These are phyloP conservation scores for Coprinopsis marcescibilis DNA, from an alignment of 768 basidiomycete species.

Conservation along the genomic window DNA sequence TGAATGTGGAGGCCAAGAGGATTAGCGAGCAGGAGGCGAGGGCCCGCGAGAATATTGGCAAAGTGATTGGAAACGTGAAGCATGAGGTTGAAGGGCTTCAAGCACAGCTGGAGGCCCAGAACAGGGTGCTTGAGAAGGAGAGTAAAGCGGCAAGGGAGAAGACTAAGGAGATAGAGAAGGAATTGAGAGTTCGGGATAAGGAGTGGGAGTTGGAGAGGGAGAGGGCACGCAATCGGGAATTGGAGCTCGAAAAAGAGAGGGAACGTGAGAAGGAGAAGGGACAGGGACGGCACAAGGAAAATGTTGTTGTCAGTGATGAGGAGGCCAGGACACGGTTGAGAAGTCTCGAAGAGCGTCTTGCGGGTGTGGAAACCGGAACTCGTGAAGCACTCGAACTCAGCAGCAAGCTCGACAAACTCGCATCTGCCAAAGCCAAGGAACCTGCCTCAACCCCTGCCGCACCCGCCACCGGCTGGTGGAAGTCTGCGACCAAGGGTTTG, in stretches of 20 bases:
- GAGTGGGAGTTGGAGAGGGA: too few species aligned
- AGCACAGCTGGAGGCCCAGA: constrained; percentile 29
- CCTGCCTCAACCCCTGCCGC: constrained; percentile 15
- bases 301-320: constrained; percentile 39
- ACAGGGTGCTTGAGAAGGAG: constrained; percentile 22
- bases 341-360: constrained; percentile 58
- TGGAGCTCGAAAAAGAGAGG: too few species aligned
- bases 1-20: constrained; percentile 33
- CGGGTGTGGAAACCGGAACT: constrained; percentile 53
- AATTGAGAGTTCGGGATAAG: too few species aligned
- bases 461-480: constrained; percentile 53
- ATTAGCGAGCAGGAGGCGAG: constrained; percentile 48
- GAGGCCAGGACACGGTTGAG: constrained; percentile 51
- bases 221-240: too few species aligned
- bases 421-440: too few species aligned
- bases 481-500: constrained; percentile 39
- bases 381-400: constrained; percentile 69
- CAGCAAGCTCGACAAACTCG: constrained; percentile 33
- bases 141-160: constrained; percentile 17
- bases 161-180: constrained; percentile 10
- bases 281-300: constrained; percentile 13
- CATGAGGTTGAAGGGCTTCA: constrained; percentile 53
- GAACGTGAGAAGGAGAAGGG: constrained; percentile 19
- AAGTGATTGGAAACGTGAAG: constrained; percentile 43
- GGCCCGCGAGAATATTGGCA: constrained; percentile 37